These are phyloP conservation scores for Scedosporium aurantiacum DNA, from an alignment of 2,329 filamentous ascomycete species.

Conservation along the genomic window DNA sequence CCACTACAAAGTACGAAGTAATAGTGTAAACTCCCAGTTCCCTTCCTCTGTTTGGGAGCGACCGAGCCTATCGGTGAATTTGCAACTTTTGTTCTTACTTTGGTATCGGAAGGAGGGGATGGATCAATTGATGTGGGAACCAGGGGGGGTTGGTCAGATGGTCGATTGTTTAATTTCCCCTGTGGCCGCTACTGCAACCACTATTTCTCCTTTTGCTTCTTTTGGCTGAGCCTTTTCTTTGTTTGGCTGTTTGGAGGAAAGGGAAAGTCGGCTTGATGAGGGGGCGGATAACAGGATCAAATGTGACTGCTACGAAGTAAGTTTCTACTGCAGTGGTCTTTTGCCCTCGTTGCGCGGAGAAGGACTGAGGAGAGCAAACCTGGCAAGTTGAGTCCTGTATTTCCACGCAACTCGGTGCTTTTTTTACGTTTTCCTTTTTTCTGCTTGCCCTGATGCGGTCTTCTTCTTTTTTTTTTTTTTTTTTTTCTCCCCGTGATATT, in stretches of 20 bases:
- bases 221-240: not conserved
- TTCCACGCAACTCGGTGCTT: too few species aligned
- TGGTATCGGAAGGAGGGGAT: not conserved
- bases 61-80: not conserved
- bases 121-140: not conserved
- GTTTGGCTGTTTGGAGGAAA: not conserved
- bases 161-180: not conserved
- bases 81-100: not conserved
- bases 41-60: not conserved
- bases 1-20: not conserved
- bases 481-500: too few species aligned
- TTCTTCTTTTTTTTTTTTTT: too few species aligned
- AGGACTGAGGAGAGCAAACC: too few species aligned
- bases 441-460: too few species aligned
- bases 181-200: slow-evolving; percentile 1
- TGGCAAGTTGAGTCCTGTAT: too few species aligned
- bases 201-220: not conserved
- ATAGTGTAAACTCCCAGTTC: too few species aligned
- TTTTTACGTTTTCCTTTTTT: too few species aligned
- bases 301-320: not conserved
- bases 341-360: too few species aligned
- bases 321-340: too few species aligned
- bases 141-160: not conserved
- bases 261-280: not conserved
- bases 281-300: not conserved